A percentile compares a stretch with the other conserved stretches of the same genome.
phyloP scores from a whole-genome alignment of 2,329 filamentous ascomycete genomes.

The Alternaria hordeiaustralica region DNA sequence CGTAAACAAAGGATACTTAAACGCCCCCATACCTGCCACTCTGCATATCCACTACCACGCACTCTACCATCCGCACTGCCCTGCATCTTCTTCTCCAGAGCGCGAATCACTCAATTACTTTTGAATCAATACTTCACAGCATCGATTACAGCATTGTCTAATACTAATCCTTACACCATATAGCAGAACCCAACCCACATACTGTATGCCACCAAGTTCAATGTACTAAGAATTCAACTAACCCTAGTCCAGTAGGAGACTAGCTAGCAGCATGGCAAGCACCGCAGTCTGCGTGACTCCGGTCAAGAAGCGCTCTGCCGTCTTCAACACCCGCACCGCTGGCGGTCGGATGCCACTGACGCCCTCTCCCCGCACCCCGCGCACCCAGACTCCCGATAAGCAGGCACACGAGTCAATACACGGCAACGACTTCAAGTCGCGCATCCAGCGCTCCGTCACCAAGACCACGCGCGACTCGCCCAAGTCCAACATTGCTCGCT shows the following conservation, averaged over 20 bases:
- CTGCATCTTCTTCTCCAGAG: constrained; percentile 22
- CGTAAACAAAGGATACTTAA: constrained; percentile 49
- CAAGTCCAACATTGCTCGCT: constrained; percentile 92
- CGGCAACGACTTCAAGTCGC: constrained; percentile 74
- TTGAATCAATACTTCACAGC: constrained; percentile 49
- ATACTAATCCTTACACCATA: constrained; percentile 47
- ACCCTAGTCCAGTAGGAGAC: constrained; percentile 27
- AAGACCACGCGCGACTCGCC: constrained; percentile 80
- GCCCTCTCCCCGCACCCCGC: constrained; percentile 76
- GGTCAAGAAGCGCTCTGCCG: constrained; percentile 89
- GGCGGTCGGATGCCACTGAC: constrained; percentile 94
- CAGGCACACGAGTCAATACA: constrained; percentile 72
- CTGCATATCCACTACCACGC: constrained; percentile 24
- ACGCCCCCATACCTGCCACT: constrained; percentile 28
- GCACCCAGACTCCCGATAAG: constrained; percentile 57
- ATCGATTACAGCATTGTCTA: constrained; percentile 49
- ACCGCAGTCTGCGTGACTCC: constrained; percentile 79
- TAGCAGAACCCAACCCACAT: constrained; percentile 36
- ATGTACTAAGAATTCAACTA: constrained; percentile 20
- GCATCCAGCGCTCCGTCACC: constrained; percentile 74
- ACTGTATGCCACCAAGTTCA: constrained; percentile 30
- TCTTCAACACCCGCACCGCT: constrained; percentile 91
- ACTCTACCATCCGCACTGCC: constrained; percentile 19
- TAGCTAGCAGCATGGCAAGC: constrained; percentile 73
- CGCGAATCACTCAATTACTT: constrained; percentile 29